phyloP scores from a whole-genome alignment of 2,329 filamentous ascomycete species.

The Coniochaeta sp. region DNA sequence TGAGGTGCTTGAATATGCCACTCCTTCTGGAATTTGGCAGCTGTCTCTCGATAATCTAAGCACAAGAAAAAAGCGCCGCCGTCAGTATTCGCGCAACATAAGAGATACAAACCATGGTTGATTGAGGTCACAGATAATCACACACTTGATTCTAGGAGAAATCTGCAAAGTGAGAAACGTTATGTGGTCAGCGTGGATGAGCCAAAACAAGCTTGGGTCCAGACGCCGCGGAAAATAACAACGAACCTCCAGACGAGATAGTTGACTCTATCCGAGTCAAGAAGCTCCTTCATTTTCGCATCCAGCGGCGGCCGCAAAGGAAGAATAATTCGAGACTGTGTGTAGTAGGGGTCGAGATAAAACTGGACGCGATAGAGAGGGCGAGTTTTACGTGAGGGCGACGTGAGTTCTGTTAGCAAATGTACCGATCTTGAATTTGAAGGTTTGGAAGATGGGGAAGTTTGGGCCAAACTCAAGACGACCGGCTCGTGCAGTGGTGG shows the following conservation, averaged over 20 bases:
- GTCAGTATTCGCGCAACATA: constrained; percentile 23
- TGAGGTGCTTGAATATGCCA: constrained; percentile 58
- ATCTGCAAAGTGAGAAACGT: constrained; percentile 29
- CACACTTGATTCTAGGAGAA: constrained; percentile 56
- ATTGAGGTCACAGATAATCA: constrained; percentile 18
- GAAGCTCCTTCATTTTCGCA: constrained; percentile 50
- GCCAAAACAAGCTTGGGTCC: neutral
- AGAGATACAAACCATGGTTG: constrained; percentile 3
- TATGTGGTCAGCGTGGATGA: constrained; percentile 7
- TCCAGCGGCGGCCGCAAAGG: constrained; percentile 9
- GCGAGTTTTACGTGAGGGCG: neutral
- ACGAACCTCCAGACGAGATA: constrained; percentile 66
- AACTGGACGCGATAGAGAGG: neutral
- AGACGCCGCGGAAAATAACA: constrained; percentile 10
- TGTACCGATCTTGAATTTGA: neutral
- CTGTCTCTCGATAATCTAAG: constrained; percentile 60
- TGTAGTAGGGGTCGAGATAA: neutral
- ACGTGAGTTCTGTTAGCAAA: neutral
- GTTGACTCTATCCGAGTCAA: constrained; percentile 62
- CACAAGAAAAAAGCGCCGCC: constrained; percentile 12
- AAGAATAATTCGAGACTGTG: neutral
- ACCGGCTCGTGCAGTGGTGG: neutral
- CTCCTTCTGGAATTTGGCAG: constrained; percentile 61
- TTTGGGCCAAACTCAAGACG: neutral
- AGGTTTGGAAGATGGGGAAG: neutral